Conservation (phyloP, 2,329 filamentous ascomycete species). For the Fusarium caatingaense region DNA sequence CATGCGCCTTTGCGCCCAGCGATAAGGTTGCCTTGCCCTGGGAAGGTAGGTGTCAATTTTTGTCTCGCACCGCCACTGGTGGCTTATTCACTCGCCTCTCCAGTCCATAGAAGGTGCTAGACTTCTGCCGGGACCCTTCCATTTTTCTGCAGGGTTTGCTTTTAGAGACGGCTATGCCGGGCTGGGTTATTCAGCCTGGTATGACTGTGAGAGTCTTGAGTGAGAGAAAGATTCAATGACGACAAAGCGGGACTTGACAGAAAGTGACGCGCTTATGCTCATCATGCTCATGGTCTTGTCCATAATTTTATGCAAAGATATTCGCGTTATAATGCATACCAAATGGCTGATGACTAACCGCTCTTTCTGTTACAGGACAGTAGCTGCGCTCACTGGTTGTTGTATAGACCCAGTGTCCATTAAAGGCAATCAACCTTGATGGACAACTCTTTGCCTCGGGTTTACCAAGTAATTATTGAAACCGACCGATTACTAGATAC, state of each 20-base stretch:
- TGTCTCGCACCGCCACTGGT: constrained; percentile 41
- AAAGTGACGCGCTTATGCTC: constrained; percentile 25
- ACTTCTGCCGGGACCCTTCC: constrained; percentile 29
- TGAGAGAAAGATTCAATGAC: constrained; percentile 23
- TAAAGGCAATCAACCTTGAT: constrained; percentile 47
- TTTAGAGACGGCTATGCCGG: constrained; percentile 12
- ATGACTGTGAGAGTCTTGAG: constrained; percentile 18
- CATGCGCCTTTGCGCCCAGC: constrained; percentile 24
- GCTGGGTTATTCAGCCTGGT: constrained; percentile 12
- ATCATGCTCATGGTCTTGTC: not conserved
- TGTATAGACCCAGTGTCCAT: constrained; percentile 4
- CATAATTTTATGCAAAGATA: constrained; percentile 1
- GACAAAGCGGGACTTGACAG: constrained; percentile 33
- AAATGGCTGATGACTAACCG: constrained; percentile 39
- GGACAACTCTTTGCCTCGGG: constrained; percentile 31
- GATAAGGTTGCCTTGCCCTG: constrained; percentile 29
- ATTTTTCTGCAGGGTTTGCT: not conserved
- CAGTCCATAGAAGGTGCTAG: constrained; percentile 49
- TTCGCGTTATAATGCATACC: not conserved
- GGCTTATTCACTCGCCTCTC: constrained; percentile 22
- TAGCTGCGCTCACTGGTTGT: constrained; percentile 1
- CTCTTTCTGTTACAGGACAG: not conserved
- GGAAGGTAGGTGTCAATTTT: constrained; percentile 21
- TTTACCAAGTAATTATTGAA: not conserved
- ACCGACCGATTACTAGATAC: not conserved